Evolutionary conservation across 257 asterid species (phyloP).

Genomic region (Salvia hispanica): DNA sequence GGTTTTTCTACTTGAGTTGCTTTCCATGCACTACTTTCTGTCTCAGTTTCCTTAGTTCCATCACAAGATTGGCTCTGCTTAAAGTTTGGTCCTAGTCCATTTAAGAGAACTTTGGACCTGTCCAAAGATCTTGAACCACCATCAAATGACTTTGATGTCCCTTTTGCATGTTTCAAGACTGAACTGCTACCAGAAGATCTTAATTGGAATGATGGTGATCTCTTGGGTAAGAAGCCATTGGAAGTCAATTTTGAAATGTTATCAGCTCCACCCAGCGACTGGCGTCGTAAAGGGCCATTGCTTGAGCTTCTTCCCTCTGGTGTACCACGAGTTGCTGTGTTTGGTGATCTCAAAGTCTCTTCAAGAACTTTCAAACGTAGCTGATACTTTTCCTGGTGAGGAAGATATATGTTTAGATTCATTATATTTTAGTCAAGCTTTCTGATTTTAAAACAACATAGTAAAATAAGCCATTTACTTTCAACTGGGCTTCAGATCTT

Average conservation of each 20-base stretch:
- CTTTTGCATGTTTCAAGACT: slow-evolving; percentile 91
- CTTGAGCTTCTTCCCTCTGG: slow-evolving; percentile 75
- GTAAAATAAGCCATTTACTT: slow-evolving; percentile 50
- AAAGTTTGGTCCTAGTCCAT: slow-evolving; percentile 83
- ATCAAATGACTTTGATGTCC: slow-evolving; percentile 95
- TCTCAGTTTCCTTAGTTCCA: slow-evolving; percentile 72
- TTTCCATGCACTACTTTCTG: slow-evolving; percentile 61
- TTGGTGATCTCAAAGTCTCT: slow-evolving; percentile 83
- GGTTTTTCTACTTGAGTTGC: slow-evolving; percentile 64
- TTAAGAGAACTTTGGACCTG: slow-evolving; percentile 78
- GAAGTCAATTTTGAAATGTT: slow-evolving; percentile 75
- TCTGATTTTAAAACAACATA: neutral
- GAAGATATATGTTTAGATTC: slow-evolving; percentile 13
- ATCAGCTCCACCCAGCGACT: slow-evolving; percentile 92
- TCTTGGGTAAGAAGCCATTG: slow-evolving; percentile 84
- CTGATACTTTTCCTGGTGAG: slow-evolving; percentile 79
- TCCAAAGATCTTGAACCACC: slow-evolving; percentile 91
- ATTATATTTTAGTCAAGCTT: slow-evolving; percentile 1
- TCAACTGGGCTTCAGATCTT: slow-evolving; percentile 83
- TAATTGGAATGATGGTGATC: slow-evolving; percentile 86
- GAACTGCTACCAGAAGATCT: slow-evolving; percentile 92
- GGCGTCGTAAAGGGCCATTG: slow-evolving; percentile 83
- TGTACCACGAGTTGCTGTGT: slow-evolving; percentile 52
- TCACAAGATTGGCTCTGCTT: slow-evolving; percentile 92
- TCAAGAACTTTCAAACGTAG: slow-evolving; percentile 79